Evolutionary conservation across 2,329 filamentous ascomycete genomes (phyloP).

Genomic region (Fusarium caatingaense): DNA sequence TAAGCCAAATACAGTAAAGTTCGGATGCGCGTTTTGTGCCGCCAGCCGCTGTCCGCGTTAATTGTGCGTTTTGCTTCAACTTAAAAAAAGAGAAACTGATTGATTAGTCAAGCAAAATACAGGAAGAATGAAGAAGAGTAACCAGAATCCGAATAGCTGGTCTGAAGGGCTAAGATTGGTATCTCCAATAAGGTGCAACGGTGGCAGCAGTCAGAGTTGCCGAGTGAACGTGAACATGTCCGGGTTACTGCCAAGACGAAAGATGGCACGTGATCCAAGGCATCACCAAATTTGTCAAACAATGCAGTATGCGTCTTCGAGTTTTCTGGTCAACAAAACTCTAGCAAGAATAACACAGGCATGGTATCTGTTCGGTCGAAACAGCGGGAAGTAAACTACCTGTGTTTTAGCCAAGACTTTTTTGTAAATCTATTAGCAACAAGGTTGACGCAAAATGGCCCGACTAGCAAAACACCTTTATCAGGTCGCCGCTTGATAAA

Average conservation of each 20-base stretch:
- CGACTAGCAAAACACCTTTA: slow-evolving; percentile 4
- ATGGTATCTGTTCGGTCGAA: not conserved
- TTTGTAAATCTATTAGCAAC: slow-evolving; percentile 10
- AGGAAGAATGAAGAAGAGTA: not conserved
- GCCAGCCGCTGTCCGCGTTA: not conserved
- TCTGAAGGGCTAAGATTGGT: not conserved
- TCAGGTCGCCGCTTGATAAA: slow-evolving; percentile 7
- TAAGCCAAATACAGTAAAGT: slow-evolving; percentile 16
- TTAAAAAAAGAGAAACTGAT: not conserved
- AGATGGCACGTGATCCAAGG: not conserved
- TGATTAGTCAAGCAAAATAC: not conserved
- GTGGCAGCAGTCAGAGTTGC: not conserved
- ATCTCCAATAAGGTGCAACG: not conserved
- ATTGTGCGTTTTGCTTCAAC: slow-evolving; percentile 3
- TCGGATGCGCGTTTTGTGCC: slow-evolving; percentile 1
- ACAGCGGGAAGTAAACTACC: slow-evolving; percentile 31
- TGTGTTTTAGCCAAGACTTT: slow-evolving; percentile 25
- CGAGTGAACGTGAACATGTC: not conserved
- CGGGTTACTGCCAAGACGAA: not conserved
- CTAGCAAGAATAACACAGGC: not conserved
- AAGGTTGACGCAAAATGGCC: slow-evolving; percentile 24
- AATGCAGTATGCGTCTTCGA: not conserved
- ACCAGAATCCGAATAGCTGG: not conserved
- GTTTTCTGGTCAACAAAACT: not conserved
- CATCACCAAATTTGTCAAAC: not conserved